Conservation (phyloP, 1,284 basidiomycete genomes). For the Rhodotorula sp. region DNA sequence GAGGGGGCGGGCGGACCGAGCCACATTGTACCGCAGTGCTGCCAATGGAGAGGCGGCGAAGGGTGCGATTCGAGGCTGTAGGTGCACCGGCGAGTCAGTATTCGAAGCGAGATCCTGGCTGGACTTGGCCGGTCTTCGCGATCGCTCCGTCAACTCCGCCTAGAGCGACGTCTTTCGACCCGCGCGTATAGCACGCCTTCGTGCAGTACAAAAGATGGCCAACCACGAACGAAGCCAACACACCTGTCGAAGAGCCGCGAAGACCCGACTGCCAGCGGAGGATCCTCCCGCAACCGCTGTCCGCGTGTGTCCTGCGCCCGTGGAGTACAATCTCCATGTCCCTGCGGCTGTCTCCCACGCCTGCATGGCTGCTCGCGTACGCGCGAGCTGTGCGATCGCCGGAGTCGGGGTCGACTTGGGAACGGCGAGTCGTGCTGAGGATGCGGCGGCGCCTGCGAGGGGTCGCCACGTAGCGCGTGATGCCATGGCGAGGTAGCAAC, state of each 20-base stretch:
- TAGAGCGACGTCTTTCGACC: too few species aligned
- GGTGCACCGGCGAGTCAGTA: background rate
- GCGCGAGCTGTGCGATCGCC: background rate
- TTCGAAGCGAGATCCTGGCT: background rate
- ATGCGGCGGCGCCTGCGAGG: background rate
- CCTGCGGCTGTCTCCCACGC: too few species aligned
- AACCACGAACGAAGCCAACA: background rate
- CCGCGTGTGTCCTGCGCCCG: background rate
- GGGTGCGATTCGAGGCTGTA: background rate
- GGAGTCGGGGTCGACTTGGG: background rate
- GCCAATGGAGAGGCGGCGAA: too few species aligned
- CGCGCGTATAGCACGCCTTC: too few species aligned
- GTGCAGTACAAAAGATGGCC: too few species aligned
- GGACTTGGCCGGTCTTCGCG: background rate
- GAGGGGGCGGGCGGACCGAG: background rate
- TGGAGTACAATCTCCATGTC: too few species aligned
- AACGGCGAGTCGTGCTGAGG: background rate
- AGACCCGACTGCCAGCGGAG: background rate
- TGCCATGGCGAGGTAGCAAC: background rate
- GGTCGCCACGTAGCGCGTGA: background rate
- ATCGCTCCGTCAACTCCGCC: background rate
- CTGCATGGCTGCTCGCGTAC: too few species aligned
- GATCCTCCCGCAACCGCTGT: background rate
- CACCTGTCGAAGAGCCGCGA: conserved; percentile 6
- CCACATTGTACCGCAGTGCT: background rate